phyloP scores from a whole-genome alignment of 768 basidiomycete genomes.

The Paxillus involutus region DNA sequence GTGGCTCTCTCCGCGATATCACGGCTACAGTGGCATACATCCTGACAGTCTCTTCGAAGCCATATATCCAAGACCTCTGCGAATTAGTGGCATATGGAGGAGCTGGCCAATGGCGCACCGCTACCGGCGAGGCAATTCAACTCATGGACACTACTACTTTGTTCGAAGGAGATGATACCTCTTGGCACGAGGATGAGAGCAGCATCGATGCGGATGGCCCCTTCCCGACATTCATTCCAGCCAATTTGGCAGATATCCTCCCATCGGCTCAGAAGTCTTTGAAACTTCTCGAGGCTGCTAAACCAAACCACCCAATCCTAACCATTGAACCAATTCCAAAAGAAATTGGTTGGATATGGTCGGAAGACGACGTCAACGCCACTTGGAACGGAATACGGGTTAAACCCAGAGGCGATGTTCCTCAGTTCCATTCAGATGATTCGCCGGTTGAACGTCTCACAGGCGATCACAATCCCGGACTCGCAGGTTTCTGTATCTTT shows the following conservation, averaged over 20 bases:
- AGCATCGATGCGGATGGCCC: conserved; percentile 38
- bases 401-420: not conserved
- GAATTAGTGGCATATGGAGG: conserved; percentile 54
- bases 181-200: conserved; percentile 40
- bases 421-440: not conserved
- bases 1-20: conserved; percentile 47
- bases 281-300: conserved; percentile 59
- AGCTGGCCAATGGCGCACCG: conserved; percentile 27
- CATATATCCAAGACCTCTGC: conserved; percentile 60
- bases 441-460: not conserved
- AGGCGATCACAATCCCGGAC: conserved; percentile 31
- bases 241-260: conserved; percentile 48
- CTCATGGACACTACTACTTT: conserved; percentile 14
- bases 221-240: conserved; percentile 67
- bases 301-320: conserved; percentile 64
- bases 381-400: conserved; percentile 7
- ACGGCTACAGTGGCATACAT: conserved; percentile 64
- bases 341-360: conserved; percentile 53
- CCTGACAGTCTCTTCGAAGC: conserved; percentile 60
- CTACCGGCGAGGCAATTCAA: conserved; percentile 11
- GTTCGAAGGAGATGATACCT: conserved; percentile 33
- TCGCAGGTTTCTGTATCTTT: conserved; percentile 54
- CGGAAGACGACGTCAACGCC: conserved; percentile 11
- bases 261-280: conserved; percentile 71
- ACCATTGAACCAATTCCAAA: conserved; percentile 28